Base-by-base conservation (phyloP, 371 early-diverging fungal species). In the Lichtheimia corymbifera region DNA sequence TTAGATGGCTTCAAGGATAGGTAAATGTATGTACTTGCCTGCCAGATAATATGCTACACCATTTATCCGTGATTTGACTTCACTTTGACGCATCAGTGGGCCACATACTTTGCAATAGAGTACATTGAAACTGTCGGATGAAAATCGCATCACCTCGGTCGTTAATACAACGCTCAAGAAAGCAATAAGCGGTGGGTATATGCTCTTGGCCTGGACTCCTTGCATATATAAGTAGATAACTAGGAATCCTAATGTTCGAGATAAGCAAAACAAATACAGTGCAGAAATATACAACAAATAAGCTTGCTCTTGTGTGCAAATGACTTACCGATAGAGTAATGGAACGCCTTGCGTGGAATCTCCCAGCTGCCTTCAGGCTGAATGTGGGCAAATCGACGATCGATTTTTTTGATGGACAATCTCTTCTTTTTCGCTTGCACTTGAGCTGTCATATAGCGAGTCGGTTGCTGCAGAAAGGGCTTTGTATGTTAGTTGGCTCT, bases 11-110 rank as follows among this genome's bases (percentile, higher is more conserved):
- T 35, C 1, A 0, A 13, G 14, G 14, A 15, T 35, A 53, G 17
- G n/a, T 6, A 14, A 50, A 13, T n/a, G 25, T 0, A 5, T 45
- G 49, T 50, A 54, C 65, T 61, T 69, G 74, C 83, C 84, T 13
- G 73, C 62, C 12, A 84, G 53, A 50, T 82, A 84, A 53, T 73
- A 84, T 12, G 79, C 76, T n/a, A 76, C 77, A 12, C 84, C 84
- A 65, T 84, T 84, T 15, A 74, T 50, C 18, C 72, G 61, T 18
- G 63, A 56, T 1, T 63, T 35, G 9, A 82, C 66, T 61, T 84
- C 84, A 7, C 67, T 63, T 53, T 79, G 67, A 22, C 84, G 65
- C 84, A 84, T 84, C 28, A 84, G 47, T 13, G 78, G 71, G 6
- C 84, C 84, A 28, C 79, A 49, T 18, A 76, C 53, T 25, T 63